These are phyloP conservation scores for Diaporthe capsici DNA, from an alignment of 2,329 filamentous ascomycete species.

Conservation along the genomic window DNA sequence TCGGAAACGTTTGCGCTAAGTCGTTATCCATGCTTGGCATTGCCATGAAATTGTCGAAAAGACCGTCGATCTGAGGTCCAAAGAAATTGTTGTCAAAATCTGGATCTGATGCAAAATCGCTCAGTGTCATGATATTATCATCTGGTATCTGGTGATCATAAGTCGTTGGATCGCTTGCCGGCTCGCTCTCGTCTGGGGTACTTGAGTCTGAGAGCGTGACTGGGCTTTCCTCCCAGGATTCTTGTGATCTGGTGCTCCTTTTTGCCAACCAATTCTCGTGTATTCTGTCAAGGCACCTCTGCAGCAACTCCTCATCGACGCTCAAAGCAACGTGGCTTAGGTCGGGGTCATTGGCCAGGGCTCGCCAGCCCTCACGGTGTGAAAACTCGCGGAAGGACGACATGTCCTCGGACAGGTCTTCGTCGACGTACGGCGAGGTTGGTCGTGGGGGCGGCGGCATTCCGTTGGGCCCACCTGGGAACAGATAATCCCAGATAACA, in stretches of 20 bases:
- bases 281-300: not conserved
- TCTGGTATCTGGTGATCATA: not conserved
- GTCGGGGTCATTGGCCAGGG: not conserved
- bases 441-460: constrained; percentile 14
- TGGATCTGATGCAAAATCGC: not conserved
- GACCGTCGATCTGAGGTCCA: not conserved
- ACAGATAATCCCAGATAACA: constrained; percentile 20
- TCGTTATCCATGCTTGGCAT: not conserved
- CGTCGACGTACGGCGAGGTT: constrained; percentile 36
- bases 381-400: constrained; percentile 42
- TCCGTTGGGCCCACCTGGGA: constrained; percentile 43
- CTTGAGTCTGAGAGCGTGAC: not conserved
- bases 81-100: not conserved
- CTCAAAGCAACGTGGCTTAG: not conserved
- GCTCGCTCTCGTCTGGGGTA: not conserved
- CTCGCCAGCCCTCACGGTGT: not conserved
- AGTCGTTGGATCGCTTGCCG: not conserved
- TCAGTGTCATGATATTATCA: not conserved
- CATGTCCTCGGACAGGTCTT: constrained; percentile 38
- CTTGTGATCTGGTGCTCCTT: not conserved
- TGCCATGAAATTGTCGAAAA: not conserved
- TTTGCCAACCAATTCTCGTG: not conserved
- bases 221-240: not conserved
- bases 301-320: not conserved
- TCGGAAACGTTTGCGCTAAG: not conserved